A percentile compares a stretch with the other conserved stretches of the same genome.
Conservation (phyloP, 345 rosid genomes). For the Gossypium herbaceum region DNA sequence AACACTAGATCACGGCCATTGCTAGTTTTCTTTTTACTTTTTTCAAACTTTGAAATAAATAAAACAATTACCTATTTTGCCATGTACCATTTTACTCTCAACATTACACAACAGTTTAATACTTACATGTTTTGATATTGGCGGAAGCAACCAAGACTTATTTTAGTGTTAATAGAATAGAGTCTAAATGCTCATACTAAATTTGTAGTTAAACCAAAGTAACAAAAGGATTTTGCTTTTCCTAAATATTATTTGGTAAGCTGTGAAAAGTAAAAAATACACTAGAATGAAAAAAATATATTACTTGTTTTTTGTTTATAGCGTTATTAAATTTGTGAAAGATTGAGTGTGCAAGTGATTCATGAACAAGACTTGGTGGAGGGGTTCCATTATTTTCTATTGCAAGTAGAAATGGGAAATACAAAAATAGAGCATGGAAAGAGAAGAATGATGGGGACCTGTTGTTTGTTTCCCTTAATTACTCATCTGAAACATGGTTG, state of each 20-base stretch:
- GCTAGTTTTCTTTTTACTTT: background rate
- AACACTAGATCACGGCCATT: background rate
- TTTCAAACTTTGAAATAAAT: background rate
- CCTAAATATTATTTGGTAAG: too few relatives aligned
- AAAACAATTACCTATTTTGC: background rate
- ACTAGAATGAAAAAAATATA: too few relatives aligned
- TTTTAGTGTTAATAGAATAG: background rate
- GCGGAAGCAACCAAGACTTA: background rate
- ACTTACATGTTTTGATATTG: background rate
- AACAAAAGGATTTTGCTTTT: too few relatives aligned
- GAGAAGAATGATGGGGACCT: conserved; percentile 17
- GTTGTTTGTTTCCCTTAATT: background rate
- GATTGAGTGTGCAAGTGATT: conserved; percentile 5
- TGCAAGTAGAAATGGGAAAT: background rate
- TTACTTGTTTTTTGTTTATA: background rate
- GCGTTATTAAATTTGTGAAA: too few relatives aligned
- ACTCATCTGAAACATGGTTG: background rate
- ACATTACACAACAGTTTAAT: background rate
- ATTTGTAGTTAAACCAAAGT: too few relatives aligned
- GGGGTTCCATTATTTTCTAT: conserved; percentile 14
- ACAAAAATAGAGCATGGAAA: conserved; percentile 4
- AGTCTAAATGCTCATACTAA: background rate
- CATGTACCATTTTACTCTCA: background rate
- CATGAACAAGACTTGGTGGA: background rate
- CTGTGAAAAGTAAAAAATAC: too few relatives aligned